Conservation (phyloP, 1,284 basidiomycete species). For the Heterobasidion occidentale region DNA sequence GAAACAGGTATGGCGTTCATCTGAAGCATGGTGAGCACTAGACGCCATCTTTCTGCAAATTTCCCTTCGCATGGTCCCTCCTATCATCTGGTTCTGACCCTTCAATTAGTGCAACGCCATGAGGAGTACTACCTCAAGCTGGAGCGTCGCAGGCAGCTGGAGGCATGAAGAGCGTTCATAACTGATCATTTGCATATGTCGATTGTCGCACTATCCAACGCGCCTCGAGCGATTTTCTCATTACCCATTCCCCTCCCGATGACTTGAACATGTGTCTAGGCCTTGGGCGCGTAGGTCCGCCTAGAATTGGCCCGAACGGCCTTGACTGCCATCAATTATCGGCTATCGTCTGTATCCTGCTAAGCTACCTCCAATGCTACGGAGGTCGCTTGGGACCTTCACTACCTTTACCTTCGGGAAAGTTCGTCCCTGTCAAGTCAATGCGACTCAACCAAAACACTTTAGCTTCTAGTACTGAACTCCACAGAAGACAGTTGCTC, state of each 20-base stretch:
- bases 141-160: slow-evolving; percentile 39
- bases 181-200: neutral
- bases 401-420: too few species aligned
- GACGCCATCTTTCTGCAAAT: neutral
- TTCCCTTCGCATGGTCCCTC: neutral
- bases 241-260: neutral
- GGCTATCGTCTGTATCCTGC: too few species aligned
- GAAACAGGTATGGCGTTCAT: slow-evolving; percentile 71
- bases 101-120: slow-evolving; percentile 58
- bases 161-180: neutral
- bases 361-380: too few species aligned
- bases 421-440: too few species aligned
- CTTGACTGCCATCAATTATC: neutral
- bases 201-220: neutral
- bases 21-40: slow-evolving; percentile 57
- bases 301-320: neutral
- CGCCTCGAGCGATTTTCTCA: neutral
- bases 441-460: too few species aligned
- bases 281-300: neutral
- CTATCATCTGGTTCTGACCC: slow-evolving; percentile 3
- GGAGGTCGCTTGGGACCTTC: too few species aligned
- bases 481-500: too few species aligned
- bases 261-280: neutral
- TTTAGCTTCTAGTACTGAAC: too few species aligned
- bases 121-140: slow-evolving; percentile 81